Evolutionary conservation across 1,139 yeast species (phyloP), one percentile per base, ranked within the genome.

Genomic region (Geotrichum carabidarum): DNA sequence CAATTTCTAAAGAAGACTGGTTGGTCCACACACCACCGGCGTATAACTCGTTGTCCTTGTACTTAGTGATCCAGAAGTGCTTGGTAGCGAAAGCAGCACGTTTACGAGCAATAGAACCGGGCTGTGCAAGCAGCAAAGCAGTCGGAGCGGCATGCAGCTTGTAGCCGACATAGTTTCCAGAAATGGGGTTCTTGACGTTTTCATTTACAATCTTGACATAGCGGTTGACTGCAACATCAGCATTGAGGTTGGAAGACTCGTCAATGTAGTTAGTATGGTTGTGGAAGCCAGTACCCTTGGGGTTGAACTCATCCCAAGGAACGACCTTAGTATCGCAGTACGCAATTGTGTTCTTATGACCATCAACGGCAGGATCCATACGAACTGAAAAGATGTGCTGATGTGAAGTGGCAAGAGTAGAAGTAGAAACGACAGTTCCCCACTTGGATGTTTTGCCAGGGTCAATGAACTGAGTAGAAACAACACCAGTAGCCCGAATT

Each of bases 351-450:
- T 94, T 76, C 75, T 88, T 87, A 64, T 82, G 77, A 63, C 95
- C 95, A 66, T 88, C 96, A 53, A 88, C 69, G 55, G 95, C 90
- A 44, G 95, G 91, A 71, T 88, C 95, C 65, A 88, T 82, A 76
- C 95, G 83, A 73, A 87, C 83, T 12, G 88, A 82, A 68, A 88
- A 78, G 64, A 88, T 78, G 73, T 88, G 96, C 77, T 88, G 96
- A 71, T 88, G 96, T 73, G 84, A 84, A 38, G 95, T 85, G 53
- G 96, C 96, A 79, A 86, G 78, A 57, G 84, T 93, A 66, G 87
- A 83, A 60, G 95, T 95, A 31, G 90, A 91, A 58, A 88, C 88
- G 63, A 82, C 78, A 36, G 93, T 87, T 66, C 95, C 94, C 84
- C 88, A 87, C 62, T 86, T 86, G 62, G 86, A 87, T 57, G 75